Percentiles rank a stretch among this genome's conserved stretches.
These are phyloP conservation scores for Vaccinium corymbosum DNA, from an alignment of 148 eudicot species.

Conservation along the genomic window DNA sequence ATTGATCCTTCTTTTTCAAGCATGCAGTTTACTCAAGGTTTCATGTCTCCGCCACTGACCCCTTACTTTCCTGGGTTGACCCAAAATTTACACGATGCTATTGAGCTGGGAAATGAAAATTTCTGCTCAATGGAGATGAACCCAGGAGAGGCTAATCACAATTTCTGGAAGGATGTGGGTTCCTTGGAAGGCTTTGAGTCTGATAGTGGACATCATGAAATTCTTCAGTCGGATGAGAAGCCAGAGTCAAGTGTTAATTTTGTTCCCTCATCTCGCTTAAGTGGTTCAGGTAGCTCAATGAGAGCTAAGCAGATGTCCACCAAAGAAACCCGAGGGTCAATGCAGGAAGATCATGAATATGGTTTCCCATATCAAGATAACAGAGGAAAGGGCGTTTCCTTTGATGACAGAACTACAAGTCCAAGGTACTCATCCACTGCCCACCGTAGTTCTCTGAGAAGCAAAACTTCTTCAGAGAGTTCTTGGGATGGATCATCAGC, in stretches of 20 bases:
- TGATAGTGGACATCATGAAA: constrained; percentile 41
- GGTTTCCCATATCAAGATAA: constrained; percentile 32
- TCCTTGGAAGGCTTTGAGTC: constrained; percentile 41
- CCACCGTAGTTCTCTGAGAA: constrained; percentile 55
- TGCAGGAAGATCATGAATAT: constrained; percentile 32
- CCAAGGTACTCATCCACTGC: constrained; percentile 59
- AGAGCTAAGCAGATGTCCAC: constrained; percentile 39
- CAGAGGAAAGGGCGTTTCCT: constrained; percentile 34
- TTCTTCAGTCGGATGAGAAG: constrained; percentile 38
- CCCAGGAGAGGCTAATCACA: constrained; percentile 44
- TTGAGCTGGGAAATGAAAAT: constrained; percentile 43
- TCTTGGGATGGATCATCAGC: constrained; percentile 83
- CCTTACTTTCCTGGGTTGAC: constrained; percentile 50
- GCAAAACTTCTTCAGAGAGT: constrained; percentile 77
- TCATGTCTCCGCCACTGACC: constrained; percentile 46
- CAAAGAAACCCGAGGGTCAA: constrained; percentile 40
- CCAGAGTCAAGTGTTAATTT: constrained; percentile 34
- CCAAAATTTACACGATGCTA: constrained; percentile 36
- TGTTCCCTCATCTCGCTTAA: constrained; percentile 36
- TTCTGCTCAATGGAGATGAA: constrained; percentile 35
- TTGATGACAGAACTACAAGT: constrained; percentile 61
- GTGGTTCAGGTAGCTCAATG: constrained; percentile 34
- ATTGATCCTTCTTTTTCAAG: constrained; percentile 54
- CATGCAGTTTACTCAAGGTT: constrained; percentile 62
- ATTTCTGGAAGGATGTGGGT: constrained; percentile 46